phyloP scores from a whole-genome alignment of 495 filamentous ascomycete species.

The Echria macrotheca region DNA sequence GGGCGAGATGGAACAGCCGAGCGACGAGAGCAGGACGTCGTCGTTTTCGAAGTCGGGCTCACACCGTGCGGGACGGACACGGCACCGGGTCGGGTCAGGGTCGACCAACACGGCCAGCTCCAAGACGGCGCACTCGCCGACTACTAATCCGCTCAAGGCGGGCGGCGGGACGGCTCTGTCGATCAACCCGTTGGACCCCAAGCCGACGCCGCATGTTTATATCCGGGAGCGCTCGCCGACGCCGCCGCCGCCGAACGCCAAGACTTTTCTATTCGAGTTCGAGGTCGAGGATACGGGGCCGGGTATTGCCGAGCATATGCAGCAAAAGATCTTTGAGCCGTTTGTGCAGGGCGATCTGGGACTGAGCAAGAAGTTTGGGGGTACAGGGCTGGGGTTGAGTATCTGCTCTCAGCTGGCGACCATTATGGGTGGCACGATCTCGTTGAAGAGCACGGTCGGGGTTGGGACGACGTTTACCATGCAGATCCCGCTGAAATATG shows the following conservation, averaged over 20 bases:
- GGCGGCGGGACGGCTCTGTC: constrained; percentile 45
- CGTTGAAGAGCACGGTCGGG: constrained; percentile 65
- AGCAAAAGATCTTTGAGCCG: constrained; percentile 82
- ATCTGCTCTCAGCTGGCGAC: constrained; percentile 82
- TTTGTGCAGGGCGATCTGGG: constrained; percentile 90
- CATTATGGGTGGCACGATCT: constrained; percentile 75
- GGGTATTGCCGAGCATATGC: constrained; percentile 74
- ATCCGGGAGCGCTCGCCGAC: constrained; percentile 53
- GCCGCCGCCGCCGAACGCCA: constrained; percentile 55
- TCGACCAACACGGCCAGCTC: constrained; percentile 45
- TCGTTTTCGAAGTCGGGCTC: constrained; percentile 45
- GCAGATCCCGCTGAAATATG: constrained; percentile 74
- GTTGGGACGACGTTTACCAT: constrained; percentile 78
- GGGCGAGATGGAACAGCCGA: constrained; percentile 45
- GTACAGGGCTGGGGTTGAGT: constrained; percentile 83
- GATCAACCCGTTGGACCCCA: constrained; percentile 56
- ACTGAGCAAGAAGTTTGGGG: constrained; percentile 83
- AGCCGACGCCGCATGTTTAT: constrained; percentile 41
- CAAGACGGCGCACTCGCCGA: constrained; percentile 24
- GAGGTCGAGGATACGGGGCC: constrained; percentile 87
- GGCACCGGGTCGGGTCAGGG: constrained; percentile 43
- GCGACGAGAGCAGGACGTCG: constrained; percentile 42
- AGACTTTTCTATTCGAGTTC: constrained; percentile 68
- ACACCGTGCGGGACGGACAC: constrained; percentile 30
- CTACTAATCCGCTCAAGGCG: constrained; percentile 24